A percentile compares a stretch with the other conserved stretches of the same genome.
Conservation (phyloP, 2,329 filamentous ascomycete species). For the Mycosphaerella arachidis region DNA sequence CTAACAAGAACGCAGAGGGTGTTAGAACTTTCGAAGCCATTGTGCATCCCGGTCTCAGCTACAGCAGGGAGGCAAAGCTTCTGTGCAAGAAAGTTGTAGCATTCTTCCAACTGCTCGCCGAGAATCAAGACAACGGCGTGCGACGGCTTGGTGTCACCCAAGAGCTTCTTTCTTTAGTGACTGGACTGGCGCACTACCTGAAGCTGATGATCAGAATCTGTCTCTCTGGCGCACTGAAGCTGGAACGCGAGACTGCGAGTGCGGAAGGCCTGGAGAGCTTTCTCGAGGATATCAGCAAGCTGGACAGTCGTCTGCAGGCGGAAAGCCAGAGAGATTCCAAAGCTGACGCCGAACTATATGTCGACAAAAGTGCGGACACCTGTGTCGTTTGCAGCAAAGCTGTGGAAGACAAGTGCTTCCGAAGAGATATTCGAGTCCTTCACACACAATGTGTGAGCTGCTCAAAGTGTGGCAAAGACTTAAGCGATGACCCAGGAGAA, state of each 20-base stretch:
- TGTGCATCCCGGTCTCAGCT: slow-evolving; percentile 65
- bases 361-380: slow-evolving; percentile 60
- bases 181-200: slow-evolving; percentile 91
- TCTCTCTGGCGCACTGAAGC: slow-evolving; percentile 82
- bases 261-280: slow-evolving; percentile 76
- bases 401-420: slow-evolving; percentile 90
- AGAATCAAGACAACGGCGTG: slow-evolving; percentile 86
- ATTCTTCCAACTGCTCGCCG: slow-evolving; percentile 91
- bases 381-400: slow-evolving; percentile 77
- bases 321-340: slow-evolving; percentile 53
- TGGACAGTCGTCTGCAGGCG: slow-evolving; percentile 71
- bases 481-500: slow-evolving; percentile 64
- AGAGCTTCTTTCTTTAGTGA: slow-evolving; percentile 94
- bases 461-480: slow-evolving; percentile 65
- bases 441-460: slow-evolving; percentile 74
- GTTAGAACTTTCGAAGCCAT: slow-evolving; percentile 32
- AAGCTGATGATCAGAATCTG: slow-evolving; percentile 97
- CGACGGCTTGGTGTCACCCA: slow-evolving; percentile 93
- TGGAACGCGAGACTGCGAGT: slow-evolving; percentile 76
- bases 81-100: slow-evolving; percentile 99
- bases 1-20: slow-evolving; percentile 20
- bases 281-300: slow-evolving; percentile 73
- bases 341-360: slow-evolving; percentile 40
- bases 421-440: slow-evolving; percentile 70
- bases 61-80: slow-evolving; percentile 92